Conservation (phyloP, 2,329 filamentous ascomycete species). For the Fusarium brachygibbosum region DNA sequence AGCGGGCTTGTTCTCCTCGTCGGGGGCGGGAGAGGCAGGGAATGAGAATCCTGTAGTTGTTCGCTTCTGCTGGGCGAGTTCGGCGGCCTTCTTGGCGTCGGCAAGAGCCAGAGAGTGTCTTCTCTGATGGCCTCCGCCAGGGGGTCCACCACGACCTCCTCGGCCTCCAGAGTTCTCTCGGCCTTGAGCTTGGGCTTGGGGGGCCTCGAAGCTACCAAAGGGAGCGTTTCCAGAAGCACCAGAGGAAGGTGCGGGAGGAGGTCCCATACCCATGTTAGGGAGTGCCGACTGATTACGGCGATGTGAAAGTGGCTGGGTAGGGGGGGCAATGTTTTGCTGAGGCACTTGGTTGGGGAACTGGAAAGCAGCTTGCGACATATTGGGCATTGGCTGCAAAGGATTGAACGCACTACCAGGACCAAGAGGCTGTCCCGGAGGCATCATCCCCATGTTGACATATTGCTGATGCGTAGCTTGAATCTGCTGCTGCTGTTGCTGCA, state of each 20-base stretch:
- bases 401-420: conserved; percentile 79
- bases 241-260: conserved; percentile 90
- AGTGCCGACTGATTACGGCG: conserved; percentile 98
- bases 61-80: conserved; percentile 95
- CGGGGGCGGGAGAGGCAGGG: conserved; percentile 74
- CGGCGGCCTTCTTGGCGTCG: conserved; percentile 97
- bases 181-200: conserved; percentile 55
- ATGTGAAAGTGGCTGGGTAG: conserved; percentile 85
- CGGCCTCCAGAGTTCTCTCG: conserved; percentile 64
- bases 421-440: conserved; percentile 83
- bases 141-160: conserved; percentile 76
- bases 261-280: conserved; percentile 90
- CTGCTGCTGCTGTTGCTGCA: conserved; percentile 98
- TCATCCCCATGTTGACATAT: conserved; percentile 97
- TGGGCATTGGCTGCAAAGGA: conserved; percentile 84
- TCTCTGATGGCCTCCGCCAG: conserved; percentile 85
- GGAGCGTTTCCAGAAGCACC: conserved; percentile 79
- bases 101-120: conserved; percentile 94
- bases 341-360: conserved; percentile 87
- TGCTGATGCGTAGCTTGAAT: conserved; percentile 97
- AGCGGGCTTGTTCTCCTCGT: conserved; percentile 60
- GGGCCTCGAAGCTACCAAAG: conserved; percentile 83
- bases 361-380: conserved; percentile 84
- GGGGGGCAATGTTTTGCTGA: conserved; percentile 81
- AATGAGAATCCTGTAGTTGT: conserved; percentile 96